Evolutionary conservation across 805 yeast genomes (phyloP).

Genomic region (Schwanniomyces polymorphus): DNA sequence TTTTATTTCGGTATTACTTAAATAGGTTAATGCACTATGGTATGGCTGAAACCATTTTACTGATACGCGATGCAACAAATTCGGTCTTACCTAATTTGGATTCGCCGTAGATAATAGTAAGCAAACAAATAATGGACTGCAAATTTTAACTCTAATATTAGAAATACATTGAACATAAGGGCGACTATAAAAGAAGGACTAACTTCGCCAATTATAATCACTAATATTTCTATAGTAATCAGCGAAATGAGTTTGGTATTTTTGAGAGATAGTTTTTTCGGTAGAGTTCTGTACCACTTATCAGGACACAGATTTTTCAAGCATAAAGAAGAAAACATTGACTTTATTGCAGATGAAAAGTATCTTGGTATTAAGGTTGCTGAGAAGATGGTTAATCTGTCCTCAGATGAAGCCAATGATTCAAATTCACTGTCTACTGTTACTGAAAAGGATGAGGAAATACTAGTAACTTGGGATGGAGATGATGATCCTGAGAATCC

Average conservation of each 20-base stretch:
- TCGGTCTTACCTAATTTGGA: too few species aligned
- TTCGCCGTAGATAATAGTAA: too few species aligned
- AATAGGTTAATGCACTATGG: too few species aligned
- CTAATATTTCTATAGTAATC: too few species aligned
- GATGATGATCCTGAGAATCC: slow-evolving; percentile 53
- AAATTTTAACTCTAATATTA: too few species aligned
- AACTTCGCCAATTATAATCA: neutral
- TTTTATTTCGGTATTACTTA: too few species aligned
- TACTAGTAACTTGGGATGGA: slow-evolving; percentile 25
- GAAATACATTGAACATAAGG: too few species aligned
- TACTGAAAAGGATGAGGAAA: neutral
- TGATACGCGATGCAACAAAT: too few species aligned
- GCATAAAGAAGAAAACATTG: slow-evolving; percentile 25
- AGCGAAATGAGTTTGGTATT: slow-evolving; percentile 8
- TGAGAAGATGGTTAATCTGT: neutral
- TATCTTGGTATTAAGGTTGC: slow-evolving; percentile 9
- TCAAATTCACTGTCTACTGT: neutral
- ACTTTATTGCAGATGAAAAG: slow-evolving; percentile 25
- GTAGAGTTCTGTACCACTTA: slow-evolving; percentile 22
- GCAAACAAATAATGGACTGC: too few species aligned
- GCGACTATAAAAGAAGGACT: neutral
- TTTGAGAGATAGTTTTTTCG: slow-evolving; percentile 23
- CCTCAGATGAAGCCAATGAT: neutral
- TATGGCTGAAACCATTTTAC: too few species aligned
- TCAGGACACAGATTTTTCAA: slow-evolving; percentile 20